Evolutionary conservation across 164 flowering plant species (phyloP).

Genomic region (Piper longum): DNA sequence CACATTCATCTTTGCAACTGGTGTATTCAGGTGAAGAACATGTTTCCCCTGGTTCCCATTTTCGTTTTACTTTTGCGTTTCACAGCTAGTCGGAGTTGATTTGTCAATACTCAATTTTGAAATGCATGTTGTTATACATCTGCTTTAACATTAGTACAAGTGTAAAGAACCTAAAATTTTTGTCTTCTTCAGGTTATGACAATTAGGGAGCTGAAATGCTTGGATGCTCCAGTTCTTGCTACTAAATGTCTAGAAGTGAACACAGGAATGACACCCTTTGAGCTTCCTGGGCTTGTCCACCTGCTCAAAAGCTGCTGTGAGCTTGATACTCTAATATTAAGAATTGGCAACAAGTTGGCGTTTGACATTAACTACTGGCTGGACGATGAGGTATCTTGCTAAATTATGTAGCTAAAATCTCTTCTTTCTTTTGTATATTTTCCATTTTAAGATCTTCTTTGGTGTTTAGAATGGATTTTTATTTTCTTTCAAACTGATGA

Average conservation of each 20-base stretch:
- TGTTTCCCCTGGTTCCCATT: background rate
- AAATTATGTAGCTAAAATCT: background rate
- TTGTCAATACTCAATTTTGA: background rate
- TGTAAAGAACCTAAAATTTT: background rate
- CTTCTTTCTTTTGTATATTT: background rate
- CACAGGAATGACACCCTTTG: slow-evolving; percentile 1
- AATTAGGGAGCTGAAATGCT: background rate
- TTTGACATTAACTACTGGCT: background rate
- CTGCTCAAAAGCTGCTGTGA: background rate
- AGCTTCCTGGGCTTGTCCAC: slow-evolving; percentile 5
- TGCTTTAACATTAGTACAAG: background rate
- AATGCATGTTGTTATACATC: background rate
- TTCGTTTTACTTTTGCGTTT: background rate
- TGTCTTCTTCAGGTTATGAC: background rate
- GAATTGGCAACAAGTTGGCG: background rate
- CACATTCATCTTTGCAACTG: slow-evolving; percentile 1
- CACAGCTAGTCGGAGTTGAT: background rate
- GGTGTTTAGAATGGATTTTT: too few relatives aligned
- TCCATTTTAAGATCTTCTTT: background rate
- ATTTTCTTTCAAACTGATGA: background rate
- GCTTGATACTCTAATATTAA: background rate
- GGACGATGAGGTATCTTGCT: background rate
- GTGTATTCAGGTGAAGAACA: background rate
- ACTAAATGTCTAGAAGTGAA: background rate
- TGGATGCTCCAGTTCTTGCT: background rate